These are phyloP conservation scores for Pleurozium schreberi DNA, from an alignment of 225 moss, liverwort and hornwort species.

Conservation along the genomic window DNA sequence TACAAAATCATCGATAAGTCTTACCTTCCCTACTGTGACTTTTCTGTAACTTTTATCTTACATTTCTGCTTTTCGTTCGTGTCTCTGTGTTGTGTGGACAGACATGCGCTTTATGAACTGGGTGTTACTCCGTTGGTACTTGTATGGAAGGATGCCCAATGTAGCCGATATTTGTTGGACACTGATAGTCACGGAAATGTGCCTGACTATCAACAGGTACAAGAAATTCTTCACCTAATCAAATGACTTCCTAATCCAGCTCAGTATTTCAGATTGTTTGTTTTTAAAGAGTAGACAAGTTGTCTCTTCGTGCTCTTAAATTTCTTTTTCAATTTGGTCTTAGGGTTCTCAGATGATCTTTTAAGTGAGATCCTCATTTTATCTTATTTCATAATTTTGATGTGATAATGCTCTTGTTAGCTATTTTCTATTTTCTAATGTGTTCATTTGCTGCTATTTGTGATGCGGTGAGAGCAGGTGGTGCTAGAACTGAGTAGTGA, in stretches of 20 bases:
- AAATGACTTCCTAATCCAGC: background rate
- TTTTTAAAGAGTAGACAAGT: background rate
- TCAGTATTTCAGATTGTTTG: background rate
- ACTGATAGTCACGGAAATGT: conserved; percentile 90
- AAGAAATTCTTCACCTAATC: background rate
- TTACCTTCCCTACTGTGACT: background rate
- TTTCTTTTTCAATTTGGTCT: background rate
- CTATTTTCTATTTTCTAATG: background rate
- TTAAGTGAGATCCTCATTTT: background rate
- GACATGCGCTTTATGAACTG: conserved; percentile 82
- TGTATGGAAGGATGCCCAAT: conserved; percentile 87
- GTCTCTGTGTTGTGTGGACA: conserved; percentile 15
- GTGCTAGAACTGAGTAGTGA: conserved; percentile 59
- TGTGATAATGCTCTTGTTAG: background rate
- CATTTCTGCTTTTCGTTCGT: background rate
- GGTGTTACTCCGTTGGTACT: conserved; percentile 87
- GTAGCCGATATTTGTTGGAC: conserved; percentile 83
- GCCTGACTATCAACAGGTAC: conserved; percentile 75
- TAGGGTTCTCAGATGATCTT: background rate
- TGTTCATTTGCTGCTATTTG: background rate
- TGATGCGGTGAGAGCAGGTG: conserved; percentile 36
- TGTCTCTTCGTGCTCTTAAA: background rate
- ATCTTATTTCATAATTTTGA: background rate
- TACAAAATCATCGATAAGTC: background rate
- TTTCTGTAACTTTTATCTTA: background rate